Conservation (phyloP, 164 flowering plant genomes). For the Buxus sempervirens region DNA sequence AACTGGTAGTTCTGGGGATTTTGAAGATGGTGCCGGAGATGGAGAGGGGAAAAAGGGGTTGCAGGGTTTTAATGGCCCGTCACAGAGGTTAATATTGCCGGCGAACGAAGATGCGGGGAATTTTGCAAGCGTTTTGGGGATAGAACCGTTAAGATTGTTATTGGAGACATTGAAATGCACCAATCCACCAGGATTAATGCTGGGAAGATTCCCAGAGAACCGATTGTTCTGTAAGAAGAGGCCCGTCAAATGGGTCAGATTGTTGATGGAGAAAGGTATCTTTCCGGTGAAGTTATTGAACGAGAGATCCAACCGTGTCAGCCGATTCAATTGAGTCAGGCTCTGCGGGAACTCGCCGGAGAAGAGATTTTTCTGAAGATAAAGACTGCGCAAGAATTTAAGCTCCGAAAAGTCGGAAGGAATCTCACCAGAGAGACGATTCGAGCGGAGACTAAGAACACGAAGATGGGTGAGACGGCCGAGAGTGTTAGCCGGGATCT, state of each 20-base stretch:
- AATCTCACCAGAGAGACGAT: conserved; percentile 59
- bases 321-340: conserved; percentile 35
- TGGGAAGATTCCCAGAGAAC: conserved; percentile 67
- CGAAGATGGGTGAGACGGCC: conserved; percentile 57
- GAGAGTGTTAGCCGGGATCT: conserved; percentile 57
- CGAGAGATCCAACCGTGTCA: conserved; percentile 63
- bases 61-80: conserved; percentile 58
- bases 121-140: conserved; percentile 40
- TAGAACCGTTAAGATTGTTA: conserved; percentile 74
- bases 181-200: conserved; percentile 31
- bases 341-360: conserved; percentile 63
- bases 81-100: conserved; percentile 75
- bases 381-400: conserved; percentile 49
- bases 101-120: conserved; percentile 54
- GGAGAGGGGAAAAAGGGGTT: conserved; percentile 60
- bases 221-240: conserved; percentile 58
- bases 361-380: conserved; percentile 58
- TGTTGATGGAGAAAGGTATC: conserved; percentile 62
- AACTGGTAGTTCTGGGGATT: conserved; percentile 9
- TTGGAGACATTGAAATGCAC: conserved; percentile 47
- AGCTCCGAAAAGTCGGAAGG: conserved; percentile 73
- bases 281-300: conserved; percentile 61
- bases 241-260: conserved; percentile 59
- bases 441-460: conserved; percentile 75
- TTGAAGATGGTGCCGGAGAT: conserved; percentile 45